phyloP scores from a whole-genome alignment of 2,329 filamentous ascomycete genomes.

The Catunica adiposa region DNA sequence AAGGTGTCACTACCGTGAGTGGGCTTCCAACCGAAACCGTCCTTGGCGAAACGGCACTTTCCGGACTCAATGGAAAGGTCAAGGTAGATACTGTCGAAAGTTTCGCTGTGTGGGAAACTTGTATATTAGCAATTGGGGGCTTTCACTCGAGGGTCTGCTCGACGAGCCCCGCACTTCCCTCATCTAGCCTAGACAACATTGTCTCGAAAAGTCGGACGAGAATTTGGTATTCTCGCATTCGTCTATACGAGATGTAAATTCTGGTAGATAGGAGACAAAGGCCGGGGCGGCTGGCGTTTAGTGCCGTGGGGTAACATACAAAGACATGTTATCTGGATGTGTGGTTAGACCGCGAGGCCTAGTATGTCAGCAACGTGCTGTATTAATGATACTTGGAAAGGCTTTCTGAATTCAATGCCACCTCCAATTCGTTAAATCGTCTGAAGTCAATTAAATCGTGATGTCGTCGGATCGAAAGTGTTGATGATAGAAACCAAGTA shows the following conservation, averaged over 20 bases:
- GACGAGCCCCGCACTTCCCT: no score
- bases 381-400: not conserved
- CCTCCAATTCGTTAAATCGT: not conserved
- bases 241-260: no score
- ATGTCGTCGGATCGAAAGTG: not conserved
- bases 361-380: not conserved
- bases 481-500: not conserved
- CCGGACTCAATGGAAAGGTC: slow-evolving; percentile 86
- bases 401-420: not conserved
- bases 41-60: slow-evolving; percentile 89
- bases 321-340: slow-evolving; percentile 1
- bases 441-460: not conserved
- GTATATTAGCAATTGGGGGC: not conserved
- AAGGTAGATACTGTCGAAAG: slow-evolving; percentile 92
- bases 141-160: not conserved
- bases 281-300: no score
- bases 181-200: no score
- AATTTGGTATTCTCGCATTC: no score
- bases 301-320: not conserved
- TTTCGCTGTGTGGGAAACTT: slow-evolving; percentile 43
- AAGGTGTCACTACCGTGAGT: slow-evolving; percentile 76
- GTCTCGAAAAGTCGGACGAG: no score
- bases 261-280: no score
- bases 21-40: slow-evolving; percentile 90
- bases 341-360: not conserved